phyloP scores from a whole-genome alignment of 2,329 filamentous ascomycete genomes.

The Pseudopyrenochaeta lycopersici region DNA sequence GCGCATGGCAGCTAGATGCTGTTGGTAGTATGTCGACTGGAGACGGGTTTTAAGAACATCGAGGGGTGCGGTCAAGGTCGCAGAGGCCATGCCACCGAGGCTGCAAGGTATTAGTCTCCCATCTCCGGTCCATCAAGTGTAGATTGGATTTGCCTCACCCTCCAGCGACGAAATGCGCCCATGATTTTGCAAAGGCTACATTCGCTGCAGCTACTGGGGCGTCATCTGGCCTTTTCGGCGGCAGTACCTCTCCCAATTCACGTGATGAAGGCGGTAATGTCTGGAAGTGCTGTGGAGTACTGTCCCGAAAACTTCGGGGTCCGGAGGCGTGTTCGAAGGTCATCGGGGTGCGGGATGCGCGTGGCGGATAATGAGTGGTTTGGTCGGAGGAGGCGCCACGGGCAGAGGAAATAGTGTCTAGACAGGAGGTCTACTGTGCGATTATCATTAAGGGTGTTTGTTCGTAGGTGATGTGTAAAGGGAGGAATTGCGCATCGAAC shows the following conservation, averaged over 20 bases:
- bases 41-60: constrained; percentile 93
- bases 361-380: constrained; percentile 10
- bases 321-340: constrained; percentile 44
- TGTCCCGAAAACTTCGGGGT: constrained; percentile 40
- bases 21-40: constrained; percentile 94
- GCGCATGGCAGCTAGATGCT: constrained; percentile 75
- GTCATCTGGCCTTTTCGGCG: constrained; percentile 55
- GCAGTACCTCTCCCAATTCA: constrained; percentile 67
- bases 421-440: background rate
- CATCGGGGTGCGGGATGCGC: constrained; percentile 37
- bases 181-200: constrained; percentile 72
- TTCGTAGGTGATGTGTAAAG: constrained; percentile 4
- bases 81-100: constrained; percentile 87
- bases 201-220: constrained; percentile 48
- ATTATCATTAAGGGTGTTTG: constrained; percentile 7
- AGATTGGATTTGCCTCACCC: constrained; percentile 64
- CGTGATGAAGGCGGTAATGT: constrained; percentile 61
- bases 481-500: background rate
- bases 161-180: constrained; percentile 91
- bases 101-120: constrained; percentile 57
- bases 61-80: constrained; percentile 90
- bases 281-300: constrained; percentile 34
- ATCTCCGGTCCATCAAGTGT: constrained; percentile 29
- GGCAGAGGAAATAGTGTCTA: background rate
- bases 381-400: constrained; percentile 7